Percentiles rank a stretch among this genome's conserved stretches.
Evolutionary conservation across 2,329 filamentous ascomycete species (phyloP).

Genomic region (Diaporthe ampelina): DNA sequence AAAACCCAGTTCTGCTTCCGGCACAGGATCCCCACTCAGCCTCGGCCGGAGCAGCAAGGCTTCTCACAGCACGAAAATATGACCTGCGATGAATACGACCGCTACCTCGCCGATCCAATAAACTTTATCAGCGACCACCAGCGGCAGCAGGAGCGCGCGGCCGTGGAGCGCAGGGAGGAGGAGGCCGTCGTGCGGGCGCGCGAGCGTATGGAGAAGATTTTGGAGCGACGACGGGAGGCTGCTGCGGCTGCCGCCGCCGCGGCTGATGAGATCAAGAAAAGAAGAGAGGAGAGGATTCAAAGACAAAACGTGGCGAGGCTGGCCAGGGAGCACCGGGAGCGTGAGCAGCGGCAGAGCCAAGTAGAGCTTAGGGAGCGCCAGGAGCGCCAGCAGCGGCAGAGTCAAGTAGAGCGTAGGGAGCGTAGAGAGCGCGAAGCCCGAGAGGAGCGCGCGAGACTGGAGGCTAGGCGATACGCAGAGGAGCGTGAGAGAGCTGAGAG

Average conservation of each 20-base stretch:
- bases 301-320: slow-evolving; percentile 1
- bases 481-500: slow-evolving; percentile 10
- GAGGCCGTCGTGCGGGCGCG: slow-evolving; percentile 57
- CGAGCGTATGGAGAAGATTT: slow-evolving; percentile 51
- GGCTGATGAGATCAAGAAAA: background rate
- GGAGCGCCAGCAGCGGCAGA: too few relatives aligned
- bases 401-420: background rate
- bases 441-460: slow-evolving; percentile 7
- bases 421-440: background rate
- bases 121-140: slow-evolving; percentile 44
- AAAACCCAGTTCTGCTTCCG: slow-evolving; percentile 47
- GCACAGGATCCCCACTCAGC: slow-evolving; percentile 43
- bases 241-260: background rate
- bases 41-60: background rate
- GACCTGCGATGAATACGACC: slow-evolving; percentile 47
- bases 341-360: background rate
- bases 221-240: slow-evolving; percentile 18
- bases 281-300: background rate
- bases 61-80: slow-evolving; percentile 43
- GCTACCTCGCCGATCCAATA: slow-evolving; percentile 34
- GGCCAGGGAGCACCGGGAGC: background rate
- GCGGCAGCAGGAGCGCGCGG: slow-evolving; percentile 50
- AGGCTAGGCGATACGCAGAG: slow-evolving; percentile 19
- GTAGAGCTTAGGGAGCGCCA: background rate
- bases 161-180: slow-evolving; percentile 51